Conservation (phyloP, 1,284 basidiomycete genomes). For the Marasmius sp. region DNA sequence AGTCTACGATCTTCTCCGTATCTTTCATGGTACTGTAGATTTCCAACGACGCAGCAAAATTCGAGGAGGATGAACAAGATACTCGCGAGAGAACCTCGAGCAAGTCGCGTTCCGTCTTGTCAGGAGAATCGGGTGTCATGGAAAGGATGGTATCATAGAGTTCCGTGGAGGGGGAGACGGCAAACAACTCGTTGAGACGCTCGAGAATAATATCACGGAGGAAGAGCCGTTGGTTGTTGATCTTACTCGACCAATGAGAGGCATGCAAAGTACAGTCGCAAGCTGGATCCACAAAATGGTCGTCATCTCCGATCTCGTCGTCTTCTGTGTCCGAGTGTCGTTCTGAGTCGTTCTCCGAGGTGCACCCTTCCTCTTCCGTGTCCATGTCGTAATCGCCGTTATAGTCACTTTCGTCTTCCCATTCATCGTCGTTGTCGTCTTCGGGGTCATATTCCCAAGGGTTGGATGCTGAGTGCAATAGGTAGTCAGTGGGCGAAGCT, state of each 20-base stretch:
- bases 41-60: slow-evolving; percentile 50
- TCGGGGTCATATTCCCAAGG: background rate
- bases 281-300: slow-evolving; percentile 22
- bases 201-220: slow-evolving; percentile 46
- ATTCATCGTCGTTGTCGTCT: slow-evolving; percentile 1
- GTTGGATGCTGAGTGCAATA: background rate
- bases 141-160: slow-evolving; percentile 44
- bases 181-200: slow-evolving; percentile 46
- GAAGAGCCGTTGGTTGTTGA: slow-evolving; percentile 37
- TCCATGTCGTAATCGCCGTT: slow-evolving; percentile 17
- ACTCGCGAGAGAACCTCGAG: slow-evolving; percentile 35
- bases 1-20: slow-evolving; percentile 30
- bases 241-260: slow-evolving; percentile 47
- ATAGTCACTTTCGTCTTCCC: slow-evolving; percentile 28
- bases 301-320: slow-evolving; percentile 29
- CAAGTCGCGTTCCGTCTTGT: slow-evolving; percentile 31
- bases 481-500: background rate
- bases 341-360: slow-evolving; percentile 30
- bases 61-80: slow-evolving; percentile 49
- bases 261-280: slow-evolving; percentile 38
- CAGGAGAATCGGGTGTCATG: slow-evolving; percentile 34
- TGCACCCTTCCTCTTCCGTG: slow-evolving; percentile 14
- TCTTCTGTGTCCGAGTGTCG: slow-evolving; percentile 25
- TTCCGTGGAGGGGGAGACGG: slow-evolving; percentile 42
- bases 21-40: slow-evolving; percentile 43